Evolutionary conservation across 768 basidiomycete species (phyloP).

Genomic region (Russula ochroleuca): DNA sequence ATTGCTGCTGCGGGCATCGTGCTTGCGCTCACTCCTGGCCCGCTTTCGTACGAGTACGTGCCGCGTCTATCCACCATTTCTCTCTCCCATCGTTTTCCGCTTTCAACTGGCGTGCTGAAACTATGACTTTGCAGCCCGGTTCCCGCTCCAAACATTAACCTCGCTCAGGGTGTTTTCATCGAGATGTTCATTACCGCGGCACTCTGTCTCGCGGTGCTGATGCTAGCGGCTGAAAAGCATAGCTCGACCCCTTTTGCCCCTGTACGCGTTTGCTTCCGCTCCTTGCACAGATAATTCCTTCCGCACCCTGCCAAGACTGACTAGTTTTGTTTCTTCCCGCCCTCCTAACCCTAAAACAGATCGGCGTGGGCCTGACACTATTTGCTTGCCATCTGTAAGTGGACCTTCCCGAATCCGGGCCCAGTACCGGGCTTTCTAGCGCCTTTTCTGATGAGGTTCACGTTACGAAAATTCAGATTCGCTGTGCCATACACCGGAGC

Average conservation of each 20-base stretch:
- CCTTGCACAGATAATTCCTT: neutral
- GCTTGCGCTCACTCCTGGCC: conserved; percentile 50
- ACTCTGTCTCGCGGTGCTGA: conserved; percentile 60
- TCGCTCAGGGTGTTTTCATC: conserved; percentile 60
- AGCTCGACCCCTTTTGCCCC: conserved; percentile 62
- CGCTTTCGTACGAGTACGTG: conserved; percentile 51
- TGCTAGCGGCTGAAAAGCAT: conserved; percentile 71
- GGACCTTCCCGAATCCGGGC: too few species aligned
- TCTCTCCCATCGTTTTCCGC: neutral
- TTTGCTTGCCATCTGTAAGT: conserved; percentile 60
- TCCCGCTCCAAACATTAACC: conserved; percentile 45
- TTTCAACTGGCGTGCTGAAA: neutral
- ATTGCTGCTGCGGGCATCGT: conserved; percentile 57
- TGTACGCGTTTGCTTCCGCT: conserved; percentile 34
- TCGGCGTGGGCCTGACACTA: conserved; percentile 62
- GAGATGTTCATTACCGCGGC: conserved; percentile 65
- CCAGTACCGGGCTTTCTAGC: too few species aligned
- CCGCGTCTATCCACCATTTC: neutral
- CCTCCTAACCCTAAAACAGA: conserved; percentile 32
- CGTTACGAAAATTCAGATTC: conserved; percentile 48
- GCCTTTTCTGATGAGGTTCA: too few species aligned
- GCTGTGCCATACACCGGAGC: conserved; percentile 62
- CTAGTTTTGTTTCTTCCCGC: neutral
- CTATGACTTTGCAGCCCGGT: conserved; percentile 42
- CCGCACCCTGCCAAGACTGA: neutral